A percentile compares a stretch with the other conserved stretches of the same genome.
Evolutionary conservation across 768 basidiomycete genomes (phyloP).

Genomic region (Suillus fuscotomentosus): DNA sequence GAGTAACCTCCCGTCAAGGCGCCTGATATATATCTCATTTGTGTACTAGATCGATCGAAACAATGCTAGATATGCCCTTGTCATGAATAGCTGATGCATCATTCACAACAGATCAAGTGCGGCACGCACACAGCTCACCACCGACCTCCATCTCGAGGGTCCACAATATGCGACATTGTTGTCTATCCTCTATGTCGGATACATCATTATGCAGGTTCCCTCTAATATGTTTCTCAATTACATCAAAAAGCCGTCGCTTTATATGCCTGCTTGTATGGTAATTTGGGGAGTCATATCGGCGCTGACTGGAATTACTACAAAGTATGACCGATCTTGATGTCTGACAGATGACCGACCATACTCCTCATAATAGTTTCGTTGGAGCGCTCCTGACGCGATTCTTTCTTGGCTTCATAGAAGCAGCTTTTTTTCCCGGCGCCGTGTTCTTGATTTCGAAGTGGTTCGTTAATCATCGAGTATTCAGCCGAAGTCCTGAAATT

Average conservation of each 20-base stretch:
- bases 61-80: slow-evolving; percentile 53
- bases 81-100: not conserved
- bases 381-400: slow-evolving; percentile 46
- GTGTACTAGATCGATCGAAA: slow-evolving; percentile 60
- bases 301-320: no score
- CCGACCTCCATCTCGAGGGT: slow-evolving; percentile 59
- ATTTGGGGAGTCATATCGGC: slow-evolving; percentile 70
- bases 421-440: slow-evolving; percentile 44
- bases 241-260: slow-evolving; percentile 64
- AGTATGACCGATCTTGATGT: slow-evolving; percentile 17
- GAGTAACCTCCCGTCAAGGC: not conserved
- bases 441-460: slow-evolving; percentile 37
- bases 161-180: slow-evolving; percentile 64
- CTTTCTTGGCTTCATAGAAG: slow-evolving; percentile 53
- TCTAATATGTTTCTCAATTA: slow-evolving; percentile 73
- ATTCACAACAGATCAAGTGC: slow-evolving; percentile 39
- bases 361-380: slow-evolving; percentile 32
- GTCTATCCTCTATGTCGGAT: slow-evolving; percentile 66
- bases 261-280: slow-evolving; percentile 65
- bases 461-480: slow-evolving; percentile 25
- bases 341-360: not conserved
- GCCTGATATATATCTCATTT: not conserved
- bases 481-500: slow-evolving; percentile 20
- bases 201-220: slow-evolving; percentile 41
- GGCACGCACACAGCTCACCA: slow-evolving; percentile 66